Percentiles rank a stretch among this genome's conserved stretches.
phyloP scores from a whole-genome alignment of 805 yeast species.

The Metschnikowia santaceciliae region DNA sequence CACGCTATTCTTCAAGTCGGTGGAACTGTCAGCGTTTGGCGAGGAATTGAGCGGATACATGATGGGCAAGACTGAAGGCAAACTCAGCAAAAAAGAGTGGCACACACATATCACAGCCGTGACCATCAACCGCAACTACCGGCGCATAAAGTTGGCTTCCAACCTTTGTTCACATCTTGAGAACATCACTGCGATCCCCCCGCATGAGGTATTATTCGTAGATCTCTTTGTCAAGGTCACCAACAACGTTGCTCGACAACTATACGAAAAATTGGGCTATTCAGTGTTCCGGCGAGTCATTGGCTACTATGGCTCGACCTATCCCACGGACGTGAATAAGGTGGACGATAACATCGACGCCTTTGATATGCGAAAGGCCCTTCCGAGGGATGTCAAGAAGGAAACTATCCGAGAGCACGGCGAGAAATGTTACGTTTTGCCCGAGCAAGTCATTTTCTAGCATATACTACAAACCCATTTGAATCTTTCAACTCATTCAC shows the following conservation, averaged over 20 bases:
- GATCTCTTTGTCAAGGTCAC: slow-evolving; percentile 91
- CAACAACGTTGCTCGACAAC: slow-evolving; percentile 69
- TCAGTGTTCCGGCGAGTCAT: slow-evolving; percentile 81
- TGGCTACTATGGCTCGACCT: slow-evolving; percentile 70
- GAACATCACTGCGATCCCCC: slow-evolving; percentile 62
- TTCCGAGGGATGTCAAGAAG: slow-evolving; percentile 51
- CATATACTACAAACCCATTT: not conserved
- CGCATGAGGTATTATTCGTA: slow-evolving; percentile 76
- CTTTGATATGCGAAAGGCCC: slow-evolving; percentile 74
- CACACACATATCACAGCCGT: slow-evolving; percentile 97
- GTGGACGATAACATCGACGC: slow-evolving; percentile 76
- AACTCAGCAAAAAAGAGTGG: slow-evolving; percentile 65
- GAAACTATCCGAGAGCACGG: slow-evolving; percentile 62
- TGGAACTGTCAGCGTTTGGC: slow-evolving; percentile 24
- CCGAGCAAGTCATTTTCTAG: slow-evolving; percentile 62
- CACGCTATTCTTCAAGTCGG: slow-evolving; percentile 74
- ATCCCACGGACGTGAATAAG: slow-evolving; percentile 44
- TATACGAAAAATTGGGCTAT: slow-evolving; percentile 87
- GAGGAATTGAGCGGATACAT: slow-evolving; percentile 59
- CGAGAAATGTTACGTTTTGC: slow-evolving; percentile 53
- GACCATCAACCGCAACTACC: slow-evolving; percentile 75
- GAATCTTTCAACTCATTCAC: not conserved
- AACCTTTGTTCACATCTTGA: slow-evolving; percentile 71
- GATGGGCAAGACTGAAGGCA: slow-evolving; percentile 97
- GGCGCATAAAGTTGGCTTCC: slow-evolving; percentile 85